phyloP scores from a whole-genome alignment of 169 alveolate species.

The Hepatocystis sp. region DNA sequence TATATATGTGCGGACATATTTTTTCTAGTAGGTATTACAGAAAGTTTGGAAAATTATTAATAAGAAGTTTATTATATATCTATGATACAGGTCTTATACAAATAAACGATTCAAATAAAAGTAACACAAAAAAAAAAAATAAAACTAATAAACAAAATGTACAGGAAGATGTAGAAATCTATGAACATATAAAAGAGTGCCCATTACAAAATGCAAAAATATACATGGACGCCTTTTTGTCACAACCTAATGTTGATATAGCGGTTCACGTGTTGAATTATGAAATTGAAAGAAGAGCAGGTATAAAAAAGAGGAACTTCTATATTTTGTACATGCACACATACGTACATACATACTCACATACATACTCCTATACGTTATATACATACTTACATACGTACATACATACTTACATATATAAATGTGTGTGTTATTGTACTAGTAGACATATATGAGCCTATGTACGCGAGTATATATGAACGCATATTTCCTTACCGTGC shows the following conservation, averaged over 20 bases:
- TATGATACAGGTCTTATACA: conserved; percentile 16
- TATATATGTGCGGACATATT: conserved; percentile 26
- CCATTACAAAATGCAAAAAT: conserved; percentile 61
- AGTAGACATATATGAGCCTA: neutral
- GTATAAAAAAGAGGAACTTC: too few species aligned
- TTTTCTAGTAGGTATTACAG: conserved; percentile 57
- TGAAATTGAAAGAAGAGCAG: conserved; percentile 48
- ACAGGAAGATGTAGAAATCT: conserved; percentile 38
- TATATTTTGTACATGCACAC: too few species aligned
- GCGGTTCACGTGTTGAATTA: conserved; percentile 21
- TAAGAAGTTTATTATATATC: conserved; percentile 44
- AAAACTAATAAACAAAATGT: neutral
- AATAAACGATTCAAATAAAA: conserved; percentile 25
- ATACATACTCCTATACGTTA: neutral
- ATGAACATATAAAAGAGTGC: conserved; percentile 50
- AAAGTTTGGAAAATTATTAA: conserved; percentile 48
- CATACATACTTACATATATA: neutral
- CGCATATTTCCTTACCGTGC: neutral
- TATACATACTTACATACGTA: neutral
- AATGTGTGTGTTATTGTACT: neutral
- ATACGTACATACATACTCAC: too few species aligned
- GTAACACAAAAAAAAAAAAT: conserved; percentile 42
- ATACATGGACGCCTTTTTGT: conserved; percentile 67
- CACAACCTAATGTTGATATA: conserved; percentile 62
- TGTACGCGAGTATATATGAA: neutral